Percentiles rank a stretch among this genome's conserved stretches.
These are phyloP conservation scores for Botrytis hyacinthi DNA, from an alignment of 2,329 filamentous ascomycete genomes.

Conservation along the genomic window DNA sequence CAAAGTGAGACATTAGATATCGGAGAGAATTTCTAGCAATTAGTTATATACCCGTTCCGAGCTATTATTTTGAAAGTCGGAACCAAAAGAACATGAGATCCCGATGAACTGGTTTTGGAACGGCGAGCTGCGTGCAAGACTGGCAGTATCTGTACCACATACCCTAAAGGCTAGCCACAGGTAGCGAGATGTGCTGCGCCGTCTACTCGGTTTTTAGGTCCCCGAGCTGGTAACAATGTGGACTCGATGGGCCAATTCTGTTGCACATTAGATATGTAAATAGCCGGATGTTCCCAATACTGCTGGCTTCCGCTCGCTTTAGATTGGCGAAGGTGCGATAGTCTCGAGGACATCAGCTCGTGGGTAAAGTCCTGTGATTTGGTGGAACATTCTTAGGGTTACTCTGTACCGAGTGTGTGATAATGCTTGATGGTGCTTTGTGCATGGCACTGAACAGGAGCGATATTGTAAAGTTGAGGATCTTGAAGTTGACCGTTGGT, in stretches of 20 bases:
- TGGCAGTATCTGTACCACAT: slow-evolving; percentile 18
- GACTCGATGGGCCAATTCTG: slow-evolving; percentile 19
- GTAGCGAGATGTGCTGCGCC: slow-evolving; percentile 21
- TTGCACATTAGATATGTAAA: slow-evolving; percentile 21
- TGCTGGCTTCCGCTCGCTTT: slow-evolving; percentile 20
- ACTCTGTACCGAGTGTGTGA: slow-evolving; percentile 14
- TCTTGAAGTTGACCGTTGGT: slow-evolving; percentile 14
- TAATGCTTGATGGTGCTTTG: slow-evolving; percentile 15
- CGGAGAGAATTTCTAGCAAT: not conserved
- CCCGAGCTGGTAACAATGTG: slow-evolving; percentile 21
- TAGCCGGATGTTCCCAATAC: slow-evolving; percentile 20
- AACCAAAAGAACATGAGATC: slow-evolving; percentile 13
- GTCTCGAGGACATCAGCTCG: slow-evolving; percentile 21
- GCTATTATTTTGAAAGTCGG: not conserved
- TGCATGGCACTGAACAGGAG: slow-evolving; percentile 8
- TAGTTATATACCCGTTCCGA: slow-evolving; percentile 7
- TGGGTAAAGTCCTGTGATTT: slow-evolving; percentile 11
- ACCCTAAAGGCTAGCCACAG: slow-evolving; percentile 18
- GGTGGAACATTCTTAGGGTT: slow-evolving; percentile 7
- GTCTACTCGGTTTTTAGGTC: slow-evolving; percentile 23
- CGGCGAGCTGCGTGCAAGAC: slow-evolving; percentile 20
- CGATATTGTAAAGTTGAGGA: not conserved
- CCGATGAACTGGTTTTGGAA: slow-evolving; percentile 22
- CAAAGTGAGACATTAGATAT: not conserved
- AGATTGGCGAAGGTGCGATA: slow-evolving; percentile 22